These are phyloP conservation scores for Fusarium annulatum DNA, from an alignment of 2,329 filamentous ascomycete species.

Conservation along the genomic window DNA sequence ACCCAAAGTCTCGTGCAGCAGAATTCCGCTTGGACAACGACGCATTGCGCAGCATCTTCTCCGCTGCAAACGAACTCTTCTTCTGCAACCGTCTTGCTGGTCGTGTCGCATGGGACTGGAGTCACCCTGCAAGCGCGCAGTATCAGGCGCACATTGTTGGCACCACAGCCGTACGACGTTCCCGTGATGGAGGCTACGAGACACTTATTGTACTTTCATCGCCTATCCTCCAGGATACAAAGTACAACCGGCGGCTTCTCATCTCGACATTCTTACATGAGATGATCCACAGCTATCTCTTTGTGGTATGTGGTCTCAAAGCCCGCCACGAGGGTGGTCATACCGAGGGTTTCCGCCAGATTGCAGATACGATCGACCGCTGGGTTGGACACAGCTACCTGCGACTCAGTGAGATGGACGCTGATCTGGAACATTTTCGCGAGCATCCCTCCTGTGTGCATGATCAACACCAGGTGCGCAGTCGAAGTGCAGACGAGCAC, in stretches of 20 bases:
- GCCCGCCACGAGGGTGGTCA: constrained; percentile 68
- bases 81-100: constrained; percentile 66
- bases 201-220: constrained; percentile 71
- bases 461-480: constrained; percentile 38
- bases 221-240: constrained; percentile 65
- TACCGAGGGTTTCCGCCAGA: constrained; percentile 68
- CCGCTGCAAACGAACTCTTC: constrained; percentile 71
- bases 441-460: constrained; percentile 39
- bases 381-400: constrained; percentile 69
- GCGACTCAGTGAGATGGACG: constrained; percentile 69
- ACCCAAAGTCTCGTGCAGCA: constrained; percentile 56
- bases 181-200: constrained; percentile 64
- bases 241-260: constrained; percentile 69
- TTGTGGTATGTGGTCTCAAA: constrained; percentile 69
- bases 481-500: constrained; percentile 28
- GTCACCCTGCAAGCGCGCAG: constrained; percentile 59
- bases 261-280: constrained; percentile 75
- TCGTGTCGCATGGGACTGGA: constrained; percentile 73
- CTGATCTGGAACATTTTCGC: constrained; percentile 67
- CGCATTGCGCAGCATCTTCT: constrained; percentile 68
- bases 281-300: constrained; percentile 74
- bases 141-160: constrained; percentile 69
- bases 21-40: constrained; percentile 67
- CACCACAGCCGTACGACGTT: constrained; percentile 68
- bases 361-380: constrained; percentile 68